A percentile compares a stretch with the other conserved stretches of the same genome.
These are phyloP conservation scores for Monosporascus sp. DNA, from an alignment of 2,329 filamentous ascomycete genomes.

Conservation along the genomic window DNA sequence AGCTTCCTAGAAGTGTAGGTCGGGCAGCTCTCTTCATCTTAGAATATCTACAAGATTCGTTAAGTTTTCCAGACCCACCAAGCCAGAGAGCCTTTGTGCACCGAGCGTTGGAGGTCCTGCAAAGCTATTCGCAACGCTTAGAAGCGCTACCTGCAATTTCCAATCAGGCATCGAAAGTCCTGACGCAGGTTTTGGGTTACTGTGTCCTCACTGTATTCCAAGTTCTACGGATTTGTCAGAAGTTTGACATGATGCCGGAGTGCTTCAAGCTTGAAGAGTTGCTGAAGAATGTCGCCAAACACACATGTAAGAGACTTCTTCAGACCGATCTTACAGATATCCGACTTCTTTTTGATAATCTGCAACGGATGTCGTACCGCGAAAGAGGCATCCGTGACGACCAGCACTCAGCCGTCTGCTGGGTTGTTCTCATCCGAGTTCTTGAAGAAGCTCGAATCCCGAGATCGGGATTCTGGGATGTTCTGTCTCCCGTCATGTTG, in stretches of 20 bases:
- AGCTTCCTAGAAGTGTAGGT: conserved; percentile 15
- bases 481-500: conserved; percentile 42
- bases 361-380: conserved; percentile 40
- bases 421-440: conserved; percentile 54
- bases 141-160: conserved; percentile 15
- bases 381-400: conserved; percentile 49
- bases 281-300: conserved; percentile 37
- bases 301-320: conserved; percentile 36
- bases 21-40: conserved; percentile 42
- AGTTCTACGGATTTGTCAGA: conserved; percentile 39
- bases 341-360: conserved; percentile 40
- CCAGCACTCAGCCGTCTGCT: conserved; percentile 43
- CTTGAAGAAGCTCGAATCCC: conserved; percentile 47
- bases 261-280: conserved; percentile 44
- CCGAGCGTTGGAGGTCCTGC: conserved; percentile 39
- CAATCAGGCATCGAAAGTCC: conserved; percentile 19
- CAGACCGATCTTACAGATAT: conserved; percentile 38
- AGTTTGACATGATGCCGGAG: conserved; percentile 27
- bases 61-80: conserved; percentile 34
- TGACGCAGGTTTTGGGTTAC: conserved; percentile 33
- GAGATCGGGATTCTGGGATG: conserved; percentile 56
- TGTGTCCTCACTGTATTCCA: conserved; percentile 34
- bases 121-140: conserved; percentile 35
- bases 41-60: conserved; percentile 39
- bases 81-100: conserved; percentile 37